Conservation (phyloP, 1,139 yeast species). For the Saccharomyces hybrid region DNA sequence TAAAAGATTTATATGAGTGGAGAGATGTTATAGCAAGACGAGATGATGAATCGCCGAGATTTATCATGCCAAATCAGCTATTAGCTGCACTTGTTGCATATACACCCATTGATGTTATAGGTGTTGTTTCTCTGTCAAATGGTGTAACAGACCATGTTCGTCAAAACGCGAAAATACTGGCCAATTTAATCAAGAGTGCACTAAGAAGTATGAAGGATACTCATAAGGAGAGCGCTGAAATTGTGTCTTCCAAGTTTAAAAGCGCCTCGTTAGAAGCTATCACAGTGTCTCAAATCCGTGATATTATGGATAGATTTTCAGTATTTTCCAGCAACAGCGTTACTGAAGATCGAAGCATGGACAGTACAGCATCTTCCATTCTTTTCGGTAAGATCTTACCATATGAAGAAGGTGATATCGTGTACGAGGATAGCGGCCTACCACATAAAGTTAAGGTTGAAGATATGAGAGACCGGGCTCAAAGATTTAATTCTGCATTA, state of each 20-base stretch:
- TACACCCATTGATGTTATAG: constrained; percentile 50
- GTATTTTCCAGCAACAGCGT: not conserved
- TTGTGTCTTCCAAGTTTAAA: not conserved
- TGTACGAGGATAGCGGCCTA: not conserved
- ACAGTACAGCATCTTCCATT: not conserved
- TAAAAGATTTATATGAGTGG: constrained; percentile 68
- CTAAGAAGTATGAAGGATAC: constrained; percentile 16
- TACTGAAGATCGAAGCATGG: not conserved
- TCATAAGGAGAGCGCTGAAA: constrained; percentile 4
- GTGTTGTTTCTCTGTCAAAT: constrained; percentile 47
- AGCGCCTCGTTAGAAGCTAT: not conserved
- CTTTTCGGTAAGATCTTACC: not conserved
- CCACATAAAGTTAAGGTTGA: not conserved
- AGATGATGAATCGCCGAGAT: constrained; percentile 79
- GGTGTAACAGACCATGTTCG: constrained; percentile 52
- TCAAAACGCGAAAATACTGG: constrained; percentile 48
- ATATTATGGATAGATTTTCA: not conserved
- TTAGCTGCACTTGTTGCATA: constrained; percentile 54
- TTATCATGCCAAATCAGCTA: constrained; percentile 74
- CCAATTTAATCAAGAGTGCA: constrained; percentile 41
- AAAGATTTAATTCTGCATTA: not conserved
- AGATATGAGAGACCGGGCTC: not conserved
- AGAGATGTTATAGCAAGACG: constrained; percentile 68
- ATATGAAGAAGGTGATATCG: not conserved
- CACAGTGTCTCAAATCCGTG: not conserved